Evolutionary conservation across 23 red algal species (phyloP), one percentile per base, ranked within the genome.

Genomic region (Gracilariopsis chorda): DNA sequence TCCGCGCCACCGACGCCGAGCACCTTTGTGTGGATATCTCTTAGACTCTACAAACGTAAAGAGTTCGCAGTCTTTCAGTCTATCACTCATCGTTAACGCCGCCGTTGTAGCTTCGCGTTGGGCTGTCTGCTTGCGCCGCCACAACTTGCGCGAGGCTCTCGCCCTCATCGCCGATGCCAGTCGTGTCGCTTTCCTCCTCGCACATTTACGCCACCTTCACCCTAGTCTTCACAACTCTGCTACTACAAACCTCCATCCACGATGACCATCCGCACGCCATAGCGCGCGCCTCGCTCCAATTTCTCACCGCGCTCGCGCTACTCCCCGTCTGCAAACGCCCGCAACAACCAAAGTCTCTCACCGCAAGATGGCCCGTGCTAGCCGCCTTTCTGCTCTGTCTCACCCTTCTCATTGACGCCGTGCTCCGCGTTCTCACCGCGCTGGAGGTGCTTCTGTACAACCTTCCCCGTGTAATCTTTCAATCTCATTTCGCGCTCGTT

Each of bases 211-310:
- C 67, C 39, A 45, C 67, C 20, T 42, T 73, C 67, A 73, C 39
- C 28, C 67, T 73, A 3, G 10, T 73, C 39, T 73, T 73, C 32
- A 42, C 67, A 3, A 47, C 67, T 19, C 13, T 73, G 7, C 28
- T 73, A 42, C 67, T 73, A 42, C 67, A 73, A 45, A 42, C 32
- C 40, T 73, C 67, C 37, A 42, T 73, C 17, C 67, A 42, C 67
- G 67, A 73, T 73, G 67, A 73, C 29, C 67, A 73, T 73, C 67
- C 67, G 40, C 67, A 73, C 40, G 67, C 67, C 67, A 73, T 73
- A 73, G 67, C 67, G 28, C 24, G 67, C n/a, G 67, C 67, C 11
- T 36, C 67, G 24, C 32, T 80, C 45, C 76, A 80, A 48, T 45
- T 80, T 20, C 33, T 80, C 32, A 80, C 76, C 52, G 52, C 48